phyloP scores from a whole-genome alignment of 148 eudicot species.

The Fallopia convolvulus region DNA sequence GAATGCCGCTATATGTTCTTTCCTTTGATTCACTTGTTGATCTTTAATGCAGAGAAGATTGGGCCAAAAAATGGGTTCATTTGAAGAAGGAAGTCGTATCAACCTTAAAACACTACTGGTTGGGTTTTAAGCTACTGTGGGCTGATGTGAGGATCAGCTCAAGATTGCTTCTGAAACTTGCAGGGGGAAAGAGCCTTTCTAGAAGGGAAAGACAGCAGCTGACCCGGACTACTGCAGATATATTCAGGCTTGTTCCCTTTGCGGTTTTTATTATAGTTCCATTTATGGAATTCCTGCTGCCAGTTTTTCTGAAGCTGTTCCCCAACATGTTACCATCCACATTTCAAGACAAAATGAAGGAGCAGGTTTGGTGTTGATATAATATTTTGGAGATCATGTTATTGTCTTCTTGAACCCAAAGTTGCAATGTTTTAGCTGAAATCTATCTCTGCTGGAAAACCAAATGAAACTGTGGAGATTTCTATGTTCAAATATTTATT shows the following conservation, averaged over 20 bases:
- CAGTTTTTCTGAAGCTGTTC: slow-evolving; percentile 73
- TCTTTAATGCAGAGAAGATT: slow-evolving; percentile 53
- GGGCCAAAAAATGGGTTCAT: slow-evolving; percentile 66
- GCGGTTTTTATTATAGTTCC: slow-evolving; percentile 87
- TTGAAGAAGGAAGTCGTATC: slow-evolving; percentile 82
- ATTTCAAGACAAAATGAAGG: slow-evolving; percentile 95
- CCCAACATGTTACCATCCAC: slow-evolving; percentile 96
- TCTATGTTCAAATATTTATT: background rate
- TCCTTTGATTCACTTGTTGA: background rate
- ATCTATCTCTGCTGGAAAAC: background rate
- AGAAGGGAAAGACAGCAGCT: slow-evolving; percentile 96
- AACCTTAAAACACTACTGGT: slow-evolving; percentile 77
- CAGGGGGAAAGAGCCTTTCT: slow-evolving; percentile 77
- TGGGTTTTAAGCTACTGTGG: slow-evolving; percentile 75
- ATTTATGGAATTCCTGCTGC: slow-evolving; percentile 91
- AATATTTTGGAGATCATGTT: background rate
- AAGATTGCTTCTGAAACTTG: slow-evolving; percentile 74
- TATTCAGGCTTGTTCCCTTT: slow-evolving; percentile 87
- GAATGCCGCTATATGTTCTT: background rate
- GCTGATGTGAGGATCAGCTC: slow-evolving; percentile 77
- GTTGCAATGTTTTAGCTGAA: background rate
- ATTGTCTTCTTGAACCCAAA: slow-evolving; percentile 10
- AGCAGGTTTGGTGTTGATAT: slow-evolving; percentile 44
- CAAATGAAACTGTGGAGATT: background rate
- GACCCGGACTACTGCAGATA: slow-evolving; percentile 90